Conservation (phyloP, 148 eudicot genomes). For the Drosera capensis region DNA sequence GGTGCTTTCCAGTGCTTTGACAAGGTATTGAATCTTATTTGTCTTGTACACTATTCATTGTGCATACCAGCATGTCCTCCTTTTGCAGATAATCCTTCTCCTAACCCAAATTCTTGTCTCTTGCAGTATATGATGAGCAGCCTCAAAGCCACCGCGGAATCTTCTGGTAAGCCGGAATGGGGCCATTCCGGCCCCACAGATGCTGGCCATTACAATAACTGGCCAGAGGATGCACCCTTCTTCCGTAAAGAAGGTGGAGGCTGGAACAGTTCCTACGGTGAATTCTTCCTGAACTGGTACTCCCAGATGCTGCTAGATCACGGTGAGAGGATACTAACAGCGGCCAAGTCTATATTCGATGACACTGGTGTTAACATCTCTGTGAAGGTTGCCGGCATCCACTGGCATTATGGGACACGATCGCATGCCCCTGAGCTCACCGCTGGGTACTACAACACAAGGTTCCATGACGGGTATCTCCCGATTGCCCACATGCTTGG, state of each 20-base stretch:
- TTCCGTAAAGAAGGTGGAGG: constrained; percentile 77
- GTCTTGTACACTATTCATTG: background rate
- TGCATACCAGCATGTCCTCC: background rate
- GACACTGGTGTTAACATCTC: constrained; percentile 58
- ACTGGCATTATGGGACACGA: constrained; percentile 92
- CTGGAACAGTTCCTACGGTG: constrained; percentile 61
- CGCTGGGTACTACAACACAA: constrained; percentile 93
- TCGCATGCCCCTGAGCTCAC: constrained; percentile 96
- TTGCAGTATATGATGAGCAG: constrained; percentile 78
- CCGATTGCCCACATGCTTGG: constrained; percentile 83
- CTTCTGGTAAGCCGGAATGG: constrained; percentile 77
- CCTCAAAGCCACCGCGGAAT: constrained; percentile 84
- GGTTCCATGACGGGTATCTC: constrained; percentile 67
- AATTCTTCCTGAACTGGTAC: constrained; percentile 91
- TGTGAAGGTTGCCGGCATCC: constrained; percentile 80
- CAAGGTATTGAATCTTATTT: constrained; percentile 30
- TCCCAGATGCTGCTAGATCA: constrained; percentile 78
- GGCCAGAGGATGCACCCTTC: constrained; percentile 95
- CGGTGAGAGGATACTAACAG: constrained; percentile 54
- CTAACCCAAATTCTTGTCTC: background rate
- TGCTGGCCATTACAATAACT: constrained; percentile 83
- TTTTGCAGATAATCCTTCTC: background rate
- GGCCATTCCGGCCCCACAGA: constrained; percentile 87
- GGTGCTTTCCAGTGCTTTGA: constrained; percentile 97
- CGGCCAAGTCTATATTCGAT: constrained; percentile 34